Evolutionary conservation across 768 basidiomycete species (phyloP), one percentile per base, ranked within the genome.

Genomic region (Austroboletus eburneus): DNA sequence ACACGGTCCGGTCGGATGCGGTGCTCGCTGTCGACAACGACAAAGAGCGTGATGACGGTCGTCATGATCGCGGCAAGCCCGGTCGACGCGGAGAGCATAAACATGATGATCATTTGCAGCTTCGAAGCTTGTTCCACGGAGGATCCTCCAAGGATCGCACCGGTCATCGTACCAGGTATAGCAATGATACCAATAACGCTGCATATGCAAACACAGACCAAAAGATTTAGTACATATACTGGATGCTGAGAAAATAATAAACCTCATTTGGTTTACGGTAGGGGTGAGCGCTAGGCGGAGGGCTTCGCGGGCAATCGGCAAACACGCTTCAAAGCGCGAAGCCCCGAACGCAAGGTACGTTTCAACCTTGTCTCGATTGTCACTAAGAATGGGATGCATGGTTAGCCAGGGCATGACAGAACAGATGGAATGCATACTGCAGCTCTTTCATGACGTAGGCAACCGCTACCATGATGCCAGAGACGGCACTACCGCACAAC

Each of bases 101-200:
- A 93, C 83, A 92, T 88, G 69, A 94, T 90, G 48, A 94, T 82
- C 85, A 92, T 92, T 57, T 93, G 92, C 14, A 93, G 69, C 41
- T 82, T 80, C 3, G 88, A 87, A 0, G 91, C 92, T 65, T 91
- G 89, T 17, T 87, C 76, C 32, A 93, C 87, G 24, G 84, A 83
- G 13, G 87, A 79, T 0, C 91, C 91, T 13, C 88, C 92, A 12
- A 93, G 80, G 50, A 94, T 84, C 4, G 91, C 88, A 54, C 91
- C 91, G 0, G 87, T 90, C 87, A 93, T 91, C 88, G 89, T 91
- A 2, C 91, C 89, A 1, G 86, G 85, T 45, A 87, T 88, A 16
- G 85, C 69, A 44, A 87, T 85, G 46, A 86, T 83, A 8, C 86
- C 85, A 7, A 85, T 70, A 38, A 88, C 83, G 57, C 85, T 88